Base-by-base conservation (phyloP, 2,329 filamentous ascomycete genomes). In the Penicillium sp. region DNA sequence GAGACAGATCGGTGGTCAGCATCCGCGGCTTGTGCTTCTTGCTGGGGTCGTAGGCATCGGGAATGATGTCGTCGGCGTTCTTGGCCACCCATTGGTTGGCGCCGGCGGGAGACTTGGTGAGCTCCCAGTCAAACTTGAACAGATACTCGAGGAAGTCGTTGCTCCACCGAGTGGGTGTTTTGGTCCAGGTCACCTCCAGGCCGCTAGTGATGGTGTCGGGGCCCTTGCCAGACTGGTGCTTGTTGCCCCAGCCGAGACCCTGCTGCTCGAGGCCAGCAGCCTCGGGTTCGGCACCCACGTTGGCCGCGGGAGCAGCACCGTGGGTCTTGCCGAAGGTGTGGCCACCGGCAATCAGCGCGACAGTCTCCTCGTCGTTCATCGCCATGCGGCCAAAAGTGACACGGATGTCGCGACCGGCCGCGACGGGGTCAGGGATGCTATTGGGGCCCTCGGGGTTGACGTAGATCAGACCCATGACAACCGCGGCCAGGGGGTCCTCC, bases 301-400 rank as follows among this genome's bases (percentile, higher is more conserved):
- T 76, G 48, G 77, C 75, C 13, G 75, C 68, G 11, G 79, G 70
- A 41, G 69, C 84, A 20, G 86, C 85, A 54, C 86, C 86, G 66
- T 90, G 86, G 0, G 84, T 87, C 78, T 90, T 90, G 57, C 86
- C 86, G 54, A 90, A 87, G 17, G 80, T 76, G 73, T 90, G 86
- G 26, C 86, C 86, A 59, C 86, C 86, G 26, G 82, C 82, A 60
- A 90, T 89, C 31, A 90, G 71, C 10, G 86, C 85, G 38, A 86
- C 85, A 0, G 86, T 90, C 73, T 90, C 86, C 67, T 86, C 81
- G 60, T 89, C 84, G 60, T 86, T 80, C 86, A 90, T 89, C 47
- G 81, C 85, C 85, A 90, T 89, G 63, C 84, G 84, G 48, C 74
- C 75, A 54, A 89, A 90, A 13, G 86, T 87, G 43, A 73, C 76